Base-by-base conservation (phyloP, 2,329 filamentous ascomycete species). In the Exophiala sp. region DNA sequence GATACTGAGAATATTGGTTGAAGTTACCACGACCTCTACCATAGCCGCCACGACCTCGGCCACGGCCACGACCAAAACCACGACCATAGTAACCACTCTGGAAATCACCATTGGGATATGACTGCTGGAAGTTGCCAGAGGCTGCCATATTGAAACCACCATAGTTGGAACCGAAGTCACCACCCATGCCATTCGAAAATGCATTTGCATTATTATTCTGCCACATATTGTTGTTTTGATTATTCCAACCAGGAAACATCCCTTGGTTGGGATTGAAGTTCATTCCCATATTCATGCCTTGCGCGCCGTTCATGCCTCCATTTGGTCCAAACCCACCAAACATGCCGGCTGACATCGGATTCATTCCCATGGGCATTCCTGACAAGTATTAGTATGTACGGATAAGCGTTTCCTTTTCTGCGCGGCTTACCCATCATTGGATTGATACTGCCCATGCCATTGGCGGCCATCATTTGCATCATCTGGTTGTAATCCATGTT, bases 201-300 rank as follows among this genome's bases (percentile, higher is more conserved):
- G 84, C 84, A 88, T 84, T 89, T 87, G 84, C 81, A 82, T 86
- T 91, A 85, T 89, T 90, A 89, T 89, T 86, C 86, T 87, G 86
- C 87, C 86, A 90, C 80, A 85, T 72, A 72, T 69, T 73, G 68
- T 72, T 84, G 77, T 88, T 85, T 76, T 87, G 86, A 78, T 81
- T 81, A 79, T 86, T 88, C 86, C 86, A 89, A 78, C 85, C 86
- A 82, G 85, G 83, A 82, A 86, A 85, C 80, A 84, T 81, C 72
- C 83, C 82, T 67, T 76, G 70, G 62, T 59, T 58, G 66, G 71
- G 71, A 69, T 77, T 74, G 65, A 71, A 77, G 51, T 74, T 75
- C 80, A 88, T 82, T 70, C 82, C 80, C 87, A 92, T 89, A 72
- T 82, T 86, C 84, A 88, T 86, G 78, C 84, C 81, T 79, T 82